These are phyloP conservation scores for Xylaria sp. DNA, from an alignment of 2,329 filamentous ascomycete genomes.

Conservation along the genomic window DNA sequence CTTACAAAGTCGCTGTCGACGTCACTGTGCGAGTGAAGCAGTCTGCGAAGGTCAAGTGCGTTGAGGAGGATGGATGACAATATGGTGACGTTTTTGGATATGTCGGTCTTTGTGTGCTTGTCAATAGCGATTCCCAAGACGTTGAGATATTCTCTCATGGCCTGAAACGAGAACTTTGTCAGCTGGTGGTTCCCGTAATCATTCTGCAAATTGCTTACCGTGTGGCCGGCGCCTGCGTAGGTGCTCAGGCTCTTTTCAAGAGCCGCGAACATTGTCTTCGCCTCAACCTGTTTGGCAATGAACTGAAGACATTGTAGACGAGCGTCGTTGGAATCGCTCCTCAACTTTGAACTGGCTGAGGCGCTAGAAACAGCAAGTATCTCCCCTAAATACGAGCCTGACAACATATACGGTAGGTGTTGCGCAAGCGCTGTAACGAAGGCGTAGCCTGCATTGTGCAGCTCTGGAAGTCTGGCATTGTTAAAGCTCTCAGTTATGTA, in stretches of 20 bases:
- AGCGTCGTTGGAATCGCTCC: slow-evolving; percentile 70
- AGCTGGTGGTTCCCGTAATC: slow-evolving; percentile 37
- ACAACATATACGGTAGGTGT: slow-evolving; percentile 89
- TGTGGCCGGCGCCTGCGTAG: slow-evolving; percentile 70
- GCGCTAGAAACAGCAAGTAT: slow-evolving; percentile 77
- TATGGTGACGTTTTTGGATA: slow-evolving; percentile 77
- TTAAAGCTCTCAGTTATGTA: slow-evolving; percentile 75
- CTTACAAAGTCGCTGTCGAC: slow-evolving; percentile 54
- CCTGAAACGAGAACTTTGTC: slow-evolving; percentile 57
- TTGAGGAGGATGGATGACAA: slow-evolving; percentile 73
- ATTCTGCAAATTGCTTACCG: slow-evolving; percentile 59
- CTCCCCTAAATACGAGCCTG: slow-evolving; percentile 75
- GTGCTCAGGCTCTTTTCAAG: slow-evolving; percentile 77
- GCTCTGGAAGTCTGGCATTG: slow-evolving; percentile 64
- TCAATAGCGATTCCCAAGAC: slow-evolving; percentile 77
- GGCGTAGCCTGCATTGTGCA: slow-evolving; percentile 85
- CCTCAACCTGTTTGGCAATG: slow-evolving; percentile 79
- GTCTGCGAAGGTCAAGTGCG: slow-evolving; percentile 72
- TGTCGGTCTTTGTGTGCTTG: slow-evolving; percentile 78
- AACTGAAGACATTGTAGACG: slow-evolving; percentile 76
- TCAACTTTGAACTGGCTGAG: slow-evolving; percentile 72
- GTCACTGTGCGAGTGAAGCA: slow-evolving; percentile 60
- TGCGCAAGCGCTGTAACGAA: slow-evolving; percentile 83
- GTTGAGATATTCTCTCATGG: slow-evolving; percentile 74
- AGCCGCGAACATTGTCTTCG: slow-evolving; percentile 78